Evolutionary conservation across 192 early-diverging fungal genomes (phyloP).

Genomic region (Thamnidium elegans): DNA sequence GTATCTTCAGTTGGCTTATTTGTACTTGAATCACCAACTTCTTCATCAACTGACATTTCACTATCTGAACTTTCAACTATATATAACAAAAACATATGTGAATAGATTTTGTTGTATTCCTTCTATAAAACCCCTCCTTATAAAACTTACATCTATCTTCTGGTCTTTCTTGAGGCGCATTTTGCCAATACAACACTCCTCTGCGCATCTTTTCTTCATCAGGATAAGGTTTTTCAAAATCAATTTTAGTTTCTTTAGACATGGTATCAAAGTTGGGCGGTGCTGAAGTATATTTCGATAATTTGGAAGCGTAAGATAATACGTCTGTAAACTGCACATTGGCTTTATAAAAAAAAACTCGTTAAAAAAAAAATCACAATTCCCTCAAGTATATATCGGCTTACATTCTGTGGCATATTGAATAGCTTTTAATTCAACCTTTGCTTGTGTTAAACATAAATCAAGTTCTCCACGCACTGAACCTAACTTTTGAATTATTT

Average conservation of each 20-base stretch:
- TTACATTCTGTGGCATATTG: conserved; percentile 31
- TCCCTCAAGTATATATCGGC: not conserved
- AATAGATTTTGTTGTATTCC: not conserved
- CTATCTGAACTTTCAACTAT: conserved; percentile 33
- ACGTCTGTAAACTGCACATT: conserved; percentile 46
- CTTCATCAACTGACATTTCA: conserved; percentile 30
- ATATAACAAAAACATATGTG: conserved; percentile 5
- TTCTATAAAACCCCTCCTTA: not conserved
- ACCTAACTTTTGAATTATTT: conserved; percentile 37
- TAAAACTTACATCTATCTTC: conserved; percentile 32
- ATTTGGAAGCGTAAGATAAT: conserved; percentile 48
- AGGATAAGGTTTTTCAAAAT: conserved; percentile 53
- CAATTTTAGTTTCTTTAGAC: conserved; percentile 41
- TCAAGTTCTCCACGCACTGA: conserved; percentile 36
- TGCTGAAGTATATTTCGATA: conserved; percentile 51
- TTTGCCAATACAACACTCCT: conserved; percentile 49
- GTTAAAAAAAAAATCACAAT: not conserved
- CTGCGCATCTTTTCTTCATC: conserved; percentile 52
- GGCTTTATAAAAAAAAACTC: conserved; percentile 18
- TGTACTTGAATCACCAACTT: conserved; percentile 10
- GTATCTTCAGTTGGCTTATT: conserved; percentile 24
- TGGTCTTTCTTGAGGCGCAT: conserved; percentile 35
- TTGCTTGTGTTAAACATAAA: conserved; percentile 23
- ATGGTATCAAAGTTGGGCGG: conserved; percentile 47
- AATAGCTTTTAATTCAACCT: conserved; percentile 27